These are phyloP conservation scores for Agapanthus africanus DNA, from an alignment of 106 monocot genomes.

Conservation along the genomic window DNA sequence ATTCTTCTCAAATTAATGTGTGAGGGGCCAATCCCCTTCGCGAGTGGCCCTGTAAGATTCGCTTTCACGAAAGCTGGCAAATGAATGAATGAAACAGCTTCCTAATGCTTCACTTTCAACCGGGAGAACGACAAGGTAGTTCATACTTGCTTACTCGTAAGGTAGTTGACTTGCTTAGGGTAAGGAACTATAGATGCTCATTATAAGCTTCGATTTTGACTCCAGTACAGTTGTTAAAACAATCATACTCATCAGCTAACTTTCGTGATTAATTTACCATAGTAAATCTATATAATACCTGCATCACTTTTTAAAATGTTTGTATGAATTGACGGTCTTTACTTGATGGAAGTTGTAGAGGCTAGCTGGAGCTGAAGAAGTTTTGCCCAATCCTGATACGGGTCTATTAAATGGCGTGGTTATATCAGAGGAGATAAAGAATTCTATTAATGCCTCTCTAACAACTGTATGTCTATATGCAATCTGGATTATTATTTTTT, in stretches of 20 bases:
- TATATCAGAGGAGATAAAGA: slow-evolving; percentile 39
- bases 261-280: not conserved
- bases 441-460: slow-evolving; percentile 45
- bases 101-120: too few species aligned
- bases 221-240: not conserved
- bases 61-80: too few species aligned
- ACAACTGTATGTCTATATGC: slow-evolving; percentile 33
- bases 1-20: too few species aligned
- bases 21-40: too few species aligned
- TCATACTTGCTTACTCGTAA: too few species aligned
- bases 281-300: not conserved
- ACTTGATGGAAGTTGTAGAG: slow-evolving; percentile 33
- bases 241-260: not conserved
- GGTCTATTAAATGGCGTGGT: slow-evolving; percentile 20
- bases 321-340: slow-evolving; percentile 6
- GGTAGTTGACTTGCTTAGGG: too few species aligned
- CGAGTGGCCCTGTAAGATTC: too few species aligned
- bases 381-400: slow-evolving; percentile 48
- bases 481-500: not conserved
- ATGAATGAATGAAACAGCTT: too few species aligned
- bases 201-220: too few species aligned
- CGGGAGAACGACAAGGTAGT: too few species aligned
- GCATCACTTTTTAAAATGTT: not conserved
- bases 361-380: slow-evolving; percentile 77
- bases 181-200: too few species aligned